phyloP scores from a whole-genome alignment of 768 basidiomycete species.

The Chalciporus chontae region DNA sequence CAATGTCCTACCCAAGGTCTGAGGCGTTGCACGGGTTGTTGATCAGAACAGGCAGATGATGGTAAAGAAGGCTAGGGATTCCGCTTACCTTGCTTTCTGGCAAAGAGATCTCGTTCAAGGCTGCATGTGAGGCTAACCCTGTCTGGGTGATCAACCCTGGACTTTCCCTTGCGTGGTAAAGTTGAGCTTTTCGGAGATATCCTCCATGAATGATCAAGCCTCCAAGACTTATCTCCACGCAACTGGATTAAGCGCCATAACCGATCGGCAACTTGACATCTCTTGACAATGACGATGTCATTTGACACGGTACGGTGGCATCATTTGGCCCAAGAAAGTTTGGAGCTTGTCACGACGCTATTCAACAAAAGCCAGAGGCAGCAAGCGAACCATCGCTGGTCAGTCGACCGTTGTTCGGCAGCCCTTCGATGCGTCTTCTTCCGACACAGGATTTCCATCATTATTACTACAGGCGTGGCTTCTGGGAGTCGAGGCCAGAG shows the following conservation, averaged over 20 bases:
- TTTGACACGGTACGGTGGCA: too few relatives aligned
- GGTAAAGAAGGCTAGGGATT: background rate
- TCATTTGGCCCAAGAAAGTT: too few relatives aligned
- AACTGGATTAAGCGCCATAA: background rate
- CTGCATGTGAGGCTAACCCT: background rate
- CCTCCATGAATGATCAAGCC: background rate
- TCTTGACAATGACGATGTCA: too few relatives aligned
- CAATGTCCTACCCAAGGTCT: background rate
- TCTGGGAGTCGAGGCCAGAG: too few relatives aligned
- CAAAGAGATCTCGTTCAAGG: slow-evolving; percentile 4
- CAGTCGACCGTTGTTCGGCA: too few relatives aligned
- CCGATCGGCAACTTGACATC: background rate
- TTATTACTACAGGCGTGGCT: too few relatives aligned
- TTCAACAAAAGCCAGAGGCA: too few relatives aligned
- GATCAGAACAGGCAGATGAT: slow-evolving; percentile 6
- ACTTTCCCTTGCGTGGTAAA: slow-evolving; percentile 20
- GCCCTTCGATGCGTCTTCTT: too few relatives aligned
- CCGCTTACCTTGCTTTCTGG: slow-evolving; percentile 9
- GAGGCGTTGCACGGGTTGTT: background rate
- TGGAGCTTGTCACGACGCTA: too few relatives aligned
- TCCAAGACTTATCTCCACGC: background rate
- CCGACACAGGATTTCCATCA: too few relatives aligned
- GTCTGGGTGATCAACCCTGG: background rate
- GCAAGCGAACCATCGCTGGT: too few relatives aligned
- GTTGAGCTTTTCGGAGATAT: slow-evolving; percentile 2